Base-by-base conservation (phyloP, 371 early-diverging fungal genomes). In the Rhizopus arrhizus region DNA sequence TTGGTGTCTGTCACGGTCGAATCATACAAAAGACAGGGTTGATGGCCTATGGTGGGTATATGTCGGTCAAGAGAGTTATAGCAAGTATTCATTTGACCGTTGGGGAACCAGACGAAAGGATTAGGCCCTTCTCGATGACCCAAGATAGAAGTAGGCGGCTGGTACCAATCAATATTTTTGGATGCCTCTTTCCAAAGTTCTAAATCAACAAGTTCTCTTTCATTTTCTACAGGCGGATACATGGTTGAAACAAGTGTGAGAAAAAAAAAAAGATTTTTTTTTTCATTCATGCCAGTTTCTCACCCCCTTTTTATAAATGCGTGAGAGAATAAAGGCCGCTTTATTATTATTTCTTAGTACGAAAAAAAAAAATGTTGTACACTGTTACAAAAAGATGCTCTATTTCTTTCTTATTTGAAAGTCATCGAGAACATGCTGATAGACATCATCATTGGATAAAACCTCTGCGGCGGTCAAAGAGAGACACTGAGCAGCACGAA, bases 11-110 rank as follows among this genome's bases (percentile, higher is more conserved):
- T 86, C 58, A 82, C 86, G 64, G 83, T 91, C n/a, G 88, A 87
- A 53, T 93, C 89, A 66, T 89, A 93, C 34, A 93, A 89, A 40
- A 97, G 73, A 38, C 95, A 97, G 0, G 77, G 55, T 28, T 80
- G 81, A 43, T 83, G 59, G 8, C 60, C 64, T 13, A 53, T 9
- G 2, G 16, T 28, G 12, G 29, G 32, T 16, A 89, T 88, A 69
- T 96, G 94, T 22, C 97, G 89, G 73, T 97, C 99, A 13, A 98
- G 78, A 59, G 91, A 90, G 69, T 97, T 98, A 78, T 91, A 94
- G 69, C 93, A 89, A 3, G 93, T 92, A 77, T 98, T 98, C 53
- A 98, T 74, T 52, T 74, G 66, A 6, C 88, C 90, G 36, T 82
- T 85, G 31, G 83, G 84, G 73, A 89, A 90, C 90, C 90, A 90